phyloP scores from a whole-genome alignment of 2,329 filamentous ascomycete genomes.

The Parastagonospora avenae region DNA sequence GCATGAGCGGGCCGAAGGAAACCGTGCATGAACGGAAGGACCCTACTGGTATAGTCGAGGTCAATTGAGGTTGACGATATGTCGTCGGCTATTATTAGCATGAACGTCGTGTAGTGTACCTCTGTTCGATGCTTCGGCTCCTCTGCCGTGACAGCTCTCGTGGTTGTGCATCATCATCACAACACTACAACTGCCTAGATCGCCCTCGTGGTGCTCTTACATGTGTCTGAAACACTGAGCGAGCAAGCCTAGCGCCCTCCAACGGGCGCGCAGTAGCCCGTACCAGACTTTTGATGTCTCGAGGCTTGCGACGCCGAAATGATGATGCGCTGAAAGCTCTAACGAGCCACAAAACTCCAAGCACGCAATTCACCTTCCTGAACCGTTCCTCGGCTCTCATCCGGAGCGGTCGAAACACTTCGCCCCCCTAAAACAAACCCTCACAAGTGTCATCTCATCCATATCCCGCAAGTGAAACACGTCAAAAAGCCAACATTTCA shows the following conservation, averaged over 20 bases:
- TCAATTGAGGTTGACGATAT: background rate
- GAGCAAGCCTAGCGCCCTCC: background rate
- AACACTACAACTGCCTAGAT: background rate
- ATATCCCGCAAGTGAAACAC: conserved; percentile 1
- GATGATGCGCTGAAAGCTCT: too few species aligned
- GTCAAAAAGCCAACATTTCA: background rate
- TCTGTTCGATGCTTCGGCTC: background rate
- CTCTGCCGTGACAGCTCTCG: background rate
- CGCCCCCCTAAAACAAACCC: background rate
- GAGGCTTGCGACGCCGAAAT: background rate
- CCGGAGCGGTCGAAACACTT: background rate
- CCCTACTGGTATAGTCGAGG: background rate
- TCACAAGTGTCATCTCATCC: background rate
- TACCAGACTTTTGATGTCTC: background rate
- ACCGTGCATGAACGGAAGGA: conserved; percentile 6
- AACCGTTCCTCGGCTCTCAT: background rate
- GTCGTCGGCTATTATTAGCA: background rate
- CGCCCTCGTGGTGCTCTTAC: background rate
- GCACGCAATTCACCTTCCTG: background rate
- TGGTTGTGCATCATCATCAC: background rate
- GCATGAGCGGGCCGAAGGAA: conserved; percentile 27
- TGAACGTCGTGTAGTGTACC: background rate
- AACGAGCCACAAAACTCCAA: background rate
- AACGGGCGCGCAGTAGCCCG: background rate
- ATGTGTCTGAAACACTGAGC: background rate